Percentiles rank a stretch among this genome's conserved stretches.
These are phyloP conservation scores for Sporopachydermia cereana DNA, from an alignment of 1,139 yeast genomes.

Conservation along the genomic window DNA sequence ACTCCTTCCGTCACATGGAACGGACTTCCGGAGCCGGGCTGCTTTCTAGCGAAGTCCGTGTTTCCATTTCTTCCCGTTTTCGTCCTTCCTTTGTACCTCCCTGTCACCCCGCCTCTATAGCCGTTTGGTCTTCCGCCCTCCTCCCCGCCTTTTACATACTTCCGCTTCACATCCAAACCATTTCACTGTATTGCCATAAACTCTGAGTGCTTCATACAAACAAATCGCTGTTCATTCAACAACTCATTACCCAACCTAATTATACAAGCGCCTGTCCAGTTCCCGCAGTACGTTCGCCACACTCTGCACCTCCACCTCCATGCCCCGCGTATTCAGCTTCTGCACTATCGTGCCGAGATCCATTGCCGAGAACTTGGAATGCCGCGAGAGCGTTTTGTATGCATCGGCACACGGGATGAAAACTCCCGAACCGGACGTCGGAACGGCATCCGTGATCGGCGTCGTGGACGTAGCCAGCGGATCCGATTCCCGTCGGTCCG, in stretches of 20 bases:
- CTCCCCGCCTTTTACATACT: not conserved
- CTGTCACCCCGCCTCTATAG: not conserved
- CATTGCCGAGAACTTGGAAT: slow-evolving; percentile 58
- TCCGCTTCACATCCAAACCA: not conserved
- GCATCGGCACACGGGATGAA: slow-evolving; percentile 86
- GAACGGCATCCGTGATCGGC: slow-evolving; percentile 16
- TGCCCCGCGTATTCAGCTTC: slow-evolving; percentile 66
- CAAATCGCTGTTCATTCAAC: too few relatives aligned
- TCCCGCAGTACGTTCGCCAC: slow-evolving; percentile 77
- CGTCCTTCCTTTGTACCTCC: not conserved
- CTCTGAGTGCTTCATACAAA: too few relatives aligned
- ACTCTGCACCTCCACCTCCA: slow-evolving; percentile 81
- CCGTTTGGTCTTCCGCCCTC: not conserved
- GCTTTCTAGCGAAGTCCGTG: too few relatives aligned
- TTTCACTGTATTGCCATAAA: not conserved
- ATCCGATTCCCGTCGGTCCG: slow-evolving; percentile 7
- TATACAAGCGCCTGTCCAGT: slow-evolving; percentile 56
- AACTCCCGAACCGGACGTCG: slow-evolving; percentile 31
- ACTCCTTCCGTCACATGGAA: too few relatives aligned
- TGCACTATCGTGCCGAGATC: slow-evolving; percentile 69
- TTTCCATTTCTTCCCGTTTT: not conserved
- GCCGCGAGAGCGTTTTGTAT: slow-evolving; percentile 71
- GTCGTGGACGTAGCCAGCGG: slow-evolving; percentile 13
- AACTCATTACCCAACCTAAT: slow-evolving; percentile 19
- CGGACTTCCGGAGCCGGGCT: too few relatives aligned